phyloP scores from a whole-genome alignment of 2,329 filamentous ascomycete species.

The Monosporascus sp. region DNA sequence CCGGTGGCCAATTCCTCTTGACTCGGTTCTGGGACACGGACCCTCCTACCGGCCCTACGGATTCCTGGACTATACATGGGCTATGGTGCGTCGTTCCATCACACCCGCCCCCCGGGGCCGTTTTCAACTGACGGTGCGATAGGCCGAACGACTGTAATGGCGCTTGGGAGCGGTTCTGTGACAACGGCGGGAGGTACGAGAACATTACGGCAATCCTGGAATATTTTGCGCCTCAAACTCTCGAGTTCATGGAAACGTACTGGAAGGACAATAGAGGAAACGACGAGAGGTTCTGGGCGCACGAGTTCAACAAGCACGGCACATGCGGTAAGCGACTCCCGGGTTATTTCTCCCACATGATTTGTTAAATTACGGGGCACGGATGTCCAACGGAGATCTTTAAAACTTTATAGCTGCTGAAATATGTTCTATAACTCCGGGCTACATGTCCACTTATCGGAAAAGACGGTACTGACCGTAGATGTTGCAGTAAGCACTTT shows the following conservation, averaged over 20 bases:
- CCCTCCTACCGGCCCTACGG: constrained; percentile 58
- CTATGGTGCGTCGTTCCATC: constrained; percentile 37
- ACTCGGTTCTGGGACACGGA: constrained; percentile 76
- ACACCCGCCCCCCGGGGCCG: neutral
- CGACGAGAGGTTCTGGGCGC: constrained; percentile 64
- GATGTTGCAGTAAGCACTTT: constrained; percentile 51
- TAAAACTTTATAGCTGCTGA: too few species aligned
- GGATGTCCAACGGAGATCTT: too few species aligned
- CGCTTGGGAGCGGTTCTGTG: constrained; percentile 63
- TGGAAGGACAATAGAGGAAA: constrained; percentile 66
- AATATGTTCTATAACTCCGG: too few species aligned
- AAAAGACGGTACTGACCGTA: too few species aligned
- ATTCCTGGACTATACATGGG: constrained; percentile 73
- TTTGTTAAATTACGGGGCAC: too few species aligned
- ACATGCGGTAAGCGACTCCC: constrained; percentile 42
- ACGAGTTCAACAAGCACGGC: constrained; percentile 73
- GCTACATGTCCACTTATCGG: too few species aligned
- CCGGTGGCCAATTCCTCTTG: constrained; percentile 65
- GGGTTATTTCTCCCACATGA: too few species aligned
- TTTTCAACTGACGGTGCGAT: neutral
- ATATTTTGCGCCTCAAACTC: constrained; percentile 36
- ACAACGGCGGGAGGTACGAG: constrained; percentile 53
- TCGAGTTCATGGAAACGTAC: constrained; percentile 64
- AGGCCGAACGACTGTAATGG: constrained; percentile 67
- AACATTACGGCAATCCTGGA: constrained; percentile 62